Percentiles rank a stretch among this genome's conserved stretches.
phyloP scores from a whole-genome alignment of 352 stramenopile species.

The Pythium folliculosum region DNA sequence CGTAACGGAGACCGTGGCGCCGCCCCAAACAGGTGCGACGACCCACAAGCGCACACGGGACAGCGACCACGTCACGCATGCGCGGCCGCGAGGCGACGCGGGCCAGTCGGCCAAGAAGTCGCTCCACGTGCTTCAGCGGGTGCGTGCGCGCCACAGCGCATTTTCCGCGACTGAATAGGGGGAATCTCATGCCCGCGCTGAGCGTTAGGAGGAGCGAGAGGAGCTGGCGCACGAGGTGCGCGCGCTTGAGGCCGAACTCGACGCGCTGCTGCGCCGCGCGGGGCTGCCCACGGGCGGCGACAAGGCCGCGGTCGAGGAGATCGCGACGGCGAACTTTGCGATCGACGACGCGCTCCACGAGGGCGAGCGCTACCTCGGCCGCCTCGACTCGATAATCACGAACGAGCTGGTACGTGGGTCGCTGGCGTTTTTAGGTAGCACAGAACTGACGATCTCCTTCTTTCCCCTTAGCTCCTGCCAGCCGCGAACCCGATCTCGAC shows the following conservation, averaged over 20 bases:
- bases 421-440: too few species aligned
- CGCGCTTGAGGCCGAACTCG: not conserved
- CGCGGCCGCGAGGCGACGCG: too few species aligned
- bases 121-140: not conserved
- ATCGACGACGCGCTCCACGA: constrained; percentile 14
- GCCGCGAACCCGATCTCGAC: constrained; percentile 14
- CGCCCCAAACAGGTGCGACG: too few species aligned
- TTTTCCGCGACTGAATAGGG: too few species aligned
- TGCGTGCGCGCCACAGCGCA: too few species aligned
- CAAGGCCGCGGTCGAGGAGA: not conserved
- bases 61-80: too few species aligned
- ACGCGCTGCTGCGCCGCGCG: not conserved
- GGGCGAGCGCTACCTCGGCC: constrained; percentile 7
- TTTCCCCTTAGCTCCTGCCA: not conserved
- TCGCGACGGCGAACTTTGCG: not conserved
- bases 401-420: constrained; percentile 13
- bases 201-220: not conserved
- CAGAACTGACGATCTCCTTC: too few species aligned
- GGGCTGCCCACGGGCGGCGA: constrained; percentile 8
- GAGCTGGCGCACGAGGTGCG: constrained; percentile 1
- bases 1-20: too few species aligned
- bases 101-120: too few species aligned
- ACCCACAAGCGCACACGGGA: too few species aligned
- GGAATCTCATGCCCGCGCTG: too few species aligned
- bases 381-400: constrained; percentile 15